phyloP scores from a whole-genome alignment of 768 basidiomycete genomes.

The Leucosporidium scottii region DNA sequence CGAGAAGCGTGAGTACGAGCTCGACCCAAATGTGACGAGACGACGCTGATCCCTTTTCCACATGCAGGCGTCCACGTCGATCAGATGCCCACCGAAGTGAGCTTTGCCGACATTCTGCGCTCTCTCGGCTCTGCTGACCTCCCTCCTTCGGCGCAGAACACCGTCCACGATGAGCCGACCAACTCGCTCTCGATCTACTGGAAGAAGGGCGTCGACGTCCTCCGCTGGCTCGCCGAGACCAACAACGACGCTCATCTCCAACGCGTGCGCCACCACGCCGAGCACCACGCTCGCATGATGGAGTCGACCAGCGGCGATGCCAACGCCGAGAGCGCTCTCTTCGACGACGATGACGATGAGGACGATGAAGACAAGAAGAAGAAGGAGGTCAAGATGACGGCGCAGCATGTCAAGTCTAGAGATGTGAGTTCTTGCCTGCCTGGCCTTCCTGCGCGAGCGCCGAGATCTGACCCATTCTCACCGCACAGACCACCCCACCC shows the following conservation, averaged over 20 bases:
- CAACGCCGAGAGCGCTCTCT: constrained; percentile 77
- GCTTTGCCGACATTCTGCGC: constrained; percentile 35
- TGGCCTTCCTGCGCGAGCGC: constrained; percentile 65
- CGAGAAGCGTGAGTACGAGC: constrained; percentile 61
- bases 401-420: neutral
- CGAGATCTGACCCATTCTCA: constrained; percentile 49
- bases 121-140: neutral
- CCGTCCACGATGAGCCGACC: constrained; percentile 90
- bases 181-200: constrained; percentile 92
- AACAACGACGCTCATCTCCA: constrained; percentile 92
- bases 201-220: constrained; percentile 78
- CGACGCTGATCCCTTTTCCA: too few relatives aligned
- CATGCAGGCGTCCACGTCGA: constrained; percentile 69
- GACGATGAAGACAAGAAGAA: constrained; percentile 49
- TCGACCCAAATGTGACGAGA: too few relatives aligned
- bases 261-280: constrained; percentile 87
- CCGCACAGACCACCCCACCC: constrained; percentile 47
- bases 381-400: constrained; percentile 42
- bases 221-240: constrained; percentile 88
- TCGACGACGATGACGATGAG: constrained; percentile 69
- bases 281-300: constrained; percentile 85
- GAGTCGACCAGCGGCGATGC: constrained; percentile 77
- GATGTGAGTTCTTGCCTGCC: constrained; percentile 48
- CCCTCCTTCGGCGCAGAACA: constrained; percentile 53
- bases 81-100: constrained; percentile 95